Conservation (phyloP, 2,329 filamentous ascomycete genomes). For the Thelonectria olida region DNA sequence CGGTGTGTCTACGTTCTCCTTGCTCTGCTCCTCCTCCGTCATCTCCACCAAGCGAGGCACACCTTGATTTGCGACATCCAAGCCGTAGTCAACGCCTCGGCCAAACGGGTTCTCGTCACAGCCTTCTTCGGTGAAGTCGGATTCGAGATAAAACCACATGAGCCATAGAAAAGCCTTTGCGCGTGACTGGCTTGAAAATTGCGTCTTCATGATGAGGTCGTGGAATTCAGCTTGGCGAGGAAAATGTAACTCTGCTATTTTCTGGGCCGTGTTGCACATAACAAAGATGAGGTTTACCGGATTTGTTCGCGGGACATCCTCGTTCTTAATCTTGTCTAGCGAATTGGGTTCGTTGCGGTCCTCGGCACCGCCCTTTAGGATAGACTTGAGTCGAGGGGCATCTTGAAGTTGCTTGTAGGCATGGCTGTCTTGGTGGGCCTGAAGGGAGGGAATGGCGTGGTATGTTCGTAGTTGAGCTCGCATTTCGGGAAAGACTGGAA, state of each 20-base stretch:
- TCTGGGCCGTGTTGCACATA: constrained; percentile 87
- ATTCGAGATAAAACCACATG: constrained; percentile 99
- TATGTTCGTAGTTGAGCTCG: constrained; percentile 96
- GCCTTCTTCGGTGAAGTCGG: constrained; percentile 89
- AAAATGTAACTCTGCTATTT: constrained; percentile 94
- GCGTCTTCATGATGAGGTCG: constrained; percentile 92
- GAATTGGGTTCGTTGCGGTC: constrained; percentile 85
- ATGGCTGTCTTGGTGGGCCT: constrained; percentile 93
- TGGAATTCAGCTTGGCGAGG: constrained; percentile 88
- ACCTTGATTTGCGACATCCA: constrained; percentile 73
- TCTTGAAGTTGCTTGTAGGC: constrained; percentile 99
- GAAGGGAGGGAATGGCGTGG: constrained; percentile 95
- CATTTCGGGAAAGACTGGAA: constrained; percentile 96
- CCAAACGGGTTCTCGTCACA: constrained; percentile 94
- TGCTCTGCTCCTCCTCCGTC: constrained; percentile 69
- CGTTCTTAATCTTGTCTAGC: constrained; percentile 80
- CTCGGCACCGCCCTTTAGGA: constrained; percentile 95
- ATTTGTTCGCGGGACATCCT: constrained; percentile 79
- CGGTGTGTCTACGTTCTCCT: constrained; percentile 79
- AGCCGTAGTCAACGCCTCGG: constrained; percentile 70
- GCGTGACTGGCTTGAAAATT: constrained; percentile 82
- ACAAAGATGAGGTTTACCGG: constrained; percentile 98
- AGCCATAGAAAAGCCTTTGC: constrained; percentile 94
- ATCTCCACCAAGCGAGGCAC: constrained; percentile 74
- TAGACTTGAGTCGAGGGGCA: constrained; percentile 94